Percentiles rank a stretch among this genome's conserved stretches.
phyloP scores from a whole-genome alignment of 805 yeast species.

The Vanderwaltozyma tropicalis region DNA sequence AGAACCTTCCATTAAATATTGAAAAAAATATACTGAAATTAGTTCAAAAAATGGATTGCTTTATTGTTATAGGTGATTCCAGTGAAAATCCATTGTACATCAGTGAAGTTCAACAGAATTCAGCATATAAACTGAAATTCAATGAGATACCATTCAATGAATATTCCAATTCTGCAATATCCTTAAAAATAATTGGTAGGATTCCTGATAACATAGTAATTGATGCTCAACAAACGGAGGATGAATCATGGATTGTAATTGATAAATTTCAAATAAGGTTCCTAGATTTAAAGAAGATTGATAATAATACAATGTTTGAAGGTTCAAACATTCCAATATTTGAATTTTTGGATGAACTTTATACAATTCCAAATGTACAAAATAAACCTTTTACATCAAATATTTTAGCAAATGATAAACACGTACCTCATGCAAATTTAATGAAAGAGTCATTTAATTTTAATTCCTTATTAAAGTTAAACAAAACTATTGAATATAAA shows the following conservation, averaged over 20 bases:
- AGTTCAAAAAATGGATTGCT: slow-evolving; percentile 13
- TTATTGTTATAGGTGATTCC: slow-evolving; percentile 14
- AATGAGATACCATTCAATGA: slow-evolving; percentile 18
- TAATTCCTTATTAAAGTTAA: slow-evolving; percentile 20
- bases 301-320: not conserved
- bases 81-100: slow-evolving; percentile 15
- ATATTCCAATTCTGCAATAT: slow-evolving; percentile 8
- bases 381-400: not conserved
- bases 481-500: slow-evolving; percentile 21
- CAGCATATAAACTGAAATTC: slow-evolving; percentile 12
- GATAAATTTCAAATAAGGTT: slow-evolving; percentile 11
- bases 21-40: not conserved
- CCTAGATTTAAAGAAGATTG: not conserved
- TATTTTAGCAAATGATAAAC: not conserved
- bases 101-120: slow-evolving; percentile 20
- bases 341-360: slow-evolving; percentile 19
- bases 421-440: slow-evolving; percentile 1
- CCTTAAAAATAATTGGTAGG: slow-evolving; percentile 13
- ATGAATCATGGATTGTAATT: slow-evolving; percentile 12
- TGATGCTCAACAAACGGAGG: not conserved
- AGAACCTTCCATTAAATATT: not conserved
- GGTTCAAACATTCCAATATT: slow-evolving; percentile 15
- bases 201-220: slow-evolving; percentile 9
- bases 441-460: slow-evolving; percentile 17
- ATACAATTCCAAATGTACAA: slow-evolving; percentile 6